Evolutionary conservation across 2,329 filamentous ascomycete genomes (phyloP), one percentile per base, ranked within the genome.

Genomic region (Colletotrichum musicola): DNA sequence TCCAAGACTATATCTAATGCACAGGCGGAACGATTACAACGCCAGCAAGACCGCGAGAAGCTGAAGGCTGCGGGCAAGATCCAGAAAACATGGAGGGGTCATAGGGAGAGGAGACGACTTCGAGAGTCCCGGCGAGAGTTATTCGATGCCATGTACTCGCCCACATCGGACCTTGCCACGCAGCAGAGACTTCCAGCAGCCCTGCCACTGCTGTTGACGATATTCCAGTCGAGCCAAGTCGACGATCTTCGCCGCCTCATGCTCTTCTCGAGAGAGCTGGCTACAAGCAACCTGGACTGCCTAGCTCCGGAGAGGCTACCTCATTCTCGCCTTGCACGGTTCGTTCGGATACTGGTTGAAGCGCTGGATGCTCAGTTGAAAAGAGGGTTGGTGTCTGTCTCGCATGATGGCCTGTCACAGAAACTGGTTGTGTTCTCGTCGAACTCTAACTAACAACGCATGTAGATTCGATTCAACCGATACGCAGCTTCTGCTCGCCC

Each of bases 41-140:
- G 96, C 73, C 93, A 97, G 74, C 89, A 89, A 58, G 94, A 98
- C 75, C 88, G 95, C 73, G 90, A 93, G 56, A 89, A 90, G 68
- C 81, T 95, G 57, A 92, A 90, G 75, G 93, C 95, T 4, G 89
- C 89, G 14, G 90, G 88, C 73, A 86, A 82, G 57, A 89, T 98
- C 72, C 96, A 98, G 78, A 88, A 89, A 72, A 83, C 87, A 79
- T 98, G 95, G 95, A 88, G 95, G 78, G 94, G 94, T 14, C 88
- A 97, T 78, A 85, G 79, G 64, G 84, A 83, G 67, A 88, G 95
- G 73, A 85, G 82, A 68, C 77, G 79, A 58, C 82, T 93, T 70
- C 88, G 88, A 71, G 80, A 85, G 54, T 75, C 76, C 62, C 89
- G 88, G 81, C 86, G 92, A 71, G 77, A 79, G 58, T 79, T 86